phyloP scores from a whole-genome alignment of 768 basidiomycete species.

The Psilocybe azurescens region DNA sequence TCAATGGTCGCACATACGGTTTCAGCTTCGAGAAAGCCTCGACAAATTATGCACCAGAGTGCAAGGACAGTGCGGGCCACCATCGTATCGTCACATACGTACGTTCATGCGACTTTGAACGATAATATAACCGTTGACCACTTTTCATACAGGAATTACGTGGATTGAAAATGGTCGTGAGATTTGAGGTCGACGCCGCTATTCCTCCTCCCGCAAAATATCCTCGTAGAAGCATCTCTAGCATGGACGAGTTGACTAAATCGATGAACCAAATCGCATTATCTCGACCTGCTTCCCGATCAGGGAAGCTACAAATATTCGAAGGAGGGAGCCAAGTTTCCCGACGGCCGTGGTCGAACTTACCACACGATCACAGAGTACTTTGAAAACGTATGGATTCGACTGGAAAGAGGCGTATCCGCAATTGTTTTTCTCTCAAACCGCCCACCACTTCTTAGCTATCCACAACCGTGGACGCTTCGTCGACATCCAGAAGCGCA shows the following conservation, averaged over 20 bases:
- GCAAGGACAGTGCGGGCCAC: constrained; percentile 58
- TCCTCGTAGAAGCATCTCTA: constrained; percentile 28
- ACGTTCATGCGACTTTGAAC: constrained; percentile 26
- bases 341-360: constrained; percentile 51
- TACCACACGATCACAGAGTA: constrained; percentile 44
- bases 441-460: constrained; percentile 62
- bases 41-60: constrained; percentile 52
- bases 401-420: constrained; percentile 69
- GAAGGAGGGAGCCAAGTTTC: constrained; percentile 43
- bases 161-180: constrained; percentile 61
- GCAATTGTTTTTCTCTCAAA: constrained; percentile 75
- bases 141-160: constrained; percentile 51
- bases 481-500: constrained; percentile 50
- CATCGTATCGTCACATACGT: constrained; percentile 70
- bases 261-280: constrained; percentile 38
- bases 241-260: constrained; percentile 41
- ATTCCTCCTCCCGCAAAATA: constrained; percentile 32
- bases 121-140: neutral
- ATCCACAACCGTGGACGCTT: constrained; percentile 63
- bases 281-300: constrained; percentile 22
- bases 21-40: constrained; percentile 65
- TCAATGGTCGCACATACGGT: constrained; percentile 53
- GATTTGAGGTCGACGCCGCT: constrained; percentile 62
- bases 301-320: constrained; percentile 28
- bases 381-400: constrained; percentile 27